phyloP scores from a whole-genome alignment of 164 flowering plant genomes.

The Annona cherimola region DNA sequence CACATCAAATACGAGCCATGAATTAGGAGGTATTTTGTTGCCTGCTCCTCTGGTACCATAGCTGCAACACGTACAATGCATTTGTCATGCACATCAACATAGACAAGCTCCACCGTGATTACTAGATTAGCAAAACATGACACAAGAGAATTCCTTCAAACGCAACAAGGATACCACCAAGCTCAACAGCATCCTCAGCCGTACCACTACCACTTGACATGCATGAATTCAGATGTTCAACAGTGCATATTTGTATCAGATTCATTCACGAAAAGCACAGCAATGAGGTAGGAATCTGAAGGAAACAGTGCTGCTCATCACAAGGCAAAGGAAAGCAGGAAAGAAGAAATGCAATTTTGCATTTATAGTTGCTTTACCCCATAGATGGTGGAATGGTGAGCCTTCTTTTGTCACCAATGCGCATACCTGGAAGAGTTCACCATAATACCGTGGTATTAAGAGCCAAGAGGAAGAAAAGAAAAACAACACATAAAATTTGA shows the following conservation, averaged over 20 bases:
- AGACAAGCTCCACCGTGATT: background rate
- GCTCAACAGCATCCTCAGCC: background rate
- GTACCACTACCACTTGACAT: background rate
- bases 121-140: background rate
- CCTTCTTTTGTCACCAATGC: constrained; percentile 89
- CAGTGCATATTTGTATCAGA: too few relatives aligned
- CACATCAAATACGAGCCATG: constrained; percentile 88
- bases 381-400: constrained; percentile 91
- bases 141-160: background rate
- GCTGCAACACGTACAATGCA: constrained; percentile 31
- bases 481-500: background rate
- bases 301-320: too few relatives aligned
- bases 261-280: too few relatives aligned
- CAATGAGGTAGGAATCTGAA: too few relatives aligned
- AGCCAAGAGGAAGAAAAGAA: too few relatives aligned
- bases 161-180: background rate
- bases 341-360: background rate
- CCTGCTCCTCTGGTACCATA: constrained; percentile 62
- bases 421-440: constrained; percentile 61
- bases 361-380: constrained; percentile 58
- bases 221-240: too few relatives aligned
- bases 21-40: constrained; percentile 60
- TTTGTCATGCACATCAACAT: background rate
- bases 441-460: background rate
- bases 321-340: background rate